Evolutionary conservation across 345 rosid genomes (phyloP), one percentile per base, ranked within the genome.

Genomic region (Eucalyptus cloeziana): DNA sequence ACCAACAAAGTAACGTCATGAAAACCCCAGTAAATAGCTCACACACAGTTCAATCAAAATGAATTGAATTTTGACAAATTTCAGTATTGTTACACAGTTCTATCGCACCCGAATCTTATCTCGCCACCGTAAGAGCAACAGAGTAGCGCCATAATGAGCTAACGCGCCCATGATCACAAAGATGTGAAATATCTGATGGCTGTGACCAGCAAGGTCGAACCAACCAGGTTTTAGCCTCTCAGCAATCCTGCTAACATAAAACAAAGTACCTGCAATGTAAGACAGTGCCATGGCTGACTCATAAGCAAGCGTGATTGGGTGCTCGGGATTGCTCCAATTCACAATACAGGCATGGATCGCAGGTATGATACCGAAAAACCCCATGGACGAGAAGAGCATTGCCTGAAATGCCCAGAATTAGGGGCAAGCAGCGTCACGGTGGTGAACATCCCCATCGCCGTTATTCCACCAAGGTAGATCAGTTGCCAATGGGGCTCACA

Each of bases 81-180:
- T 7, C 3, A 3, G 24, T 19, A 52, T 52, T 7, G 56, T 52
- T 52, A 52, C 56, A 19, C 10, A 7, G 10, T 52, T 52, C 10
- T 7, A 19, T 52, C 1, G 24, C 56, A 17, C 9, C 56, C 2
- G 4, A 52, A 9, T 19, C 10, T 13, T 19, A 19, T 52, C 56
- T 19, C 4, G 4, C 56, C 24, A 52, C 24, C 7, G 24, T 19
- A 52, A 52, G 56, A 51, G 22, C 56, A 51, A 51, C 21, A 90
- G 88, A 27, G 98, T 92, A n/a, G 99, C 97, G 49, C 94, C 96
- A 88, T 97, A 97, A 90, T 97, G 98, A 79, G 99, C 97, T 93
- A 97, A 90, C 11, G 97, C 97, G 58, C 99, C 99, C 91, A 96
- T 88, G 89, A 97, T 89, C 89, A 96, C 99, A 21, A 97, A 91